A percentile compares a stretch with the other conserved stretches of the same genome.
Conservation (phyloP, 495 filamentous ascomycete genomes). For the Hyaloscypha bicolor region DNA sequence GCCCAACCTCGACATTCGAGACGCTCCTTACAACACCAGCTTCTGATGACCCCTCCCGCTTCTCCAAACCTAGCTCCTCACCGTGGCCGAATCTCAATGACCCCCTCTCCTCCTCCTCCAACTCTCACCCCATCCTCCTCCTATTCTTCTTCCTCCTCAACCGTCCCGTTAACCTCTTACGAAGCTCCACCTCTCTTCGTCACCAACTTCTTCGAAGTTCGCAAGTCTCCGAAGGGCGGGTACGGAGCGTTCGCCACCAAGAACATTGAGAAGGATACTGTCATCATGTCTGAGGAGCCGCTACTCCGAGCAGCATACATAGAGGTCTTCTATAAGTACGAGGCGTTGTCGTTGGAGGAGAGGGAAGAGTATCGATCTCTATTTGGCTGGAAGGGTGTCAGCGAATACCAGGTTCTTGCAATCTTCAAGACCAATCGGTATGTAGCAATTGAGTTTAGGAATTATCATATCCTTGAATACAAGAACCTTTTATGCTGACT, state of each 20-base stretch:
- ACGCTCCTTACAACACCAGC: background rate
- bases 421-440: conserved; percentile 32
- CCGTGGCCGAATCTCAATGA: background rate
- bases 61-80: background rate
- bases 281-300: conserved; percentile 25
- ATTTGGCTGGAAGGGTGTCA: background rate
- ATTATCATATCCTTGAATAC: background rate
- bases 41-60: background rate
- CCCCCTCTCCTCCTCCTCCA: conserved; percentile 1
- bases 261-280: conserved; percentile 21
- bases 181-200: conserved; percentile 14
- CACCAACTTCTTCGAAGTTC: conserved; percentile 29
- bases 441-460: background rate
- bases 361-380: conserved; percentile 16
- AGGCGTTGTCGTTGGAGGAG: conserved; percentile 17
- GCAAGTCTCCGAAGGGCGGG: conserved; percentile 21
- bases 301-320: conserved; percentile 15
- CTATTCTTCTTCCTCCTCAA: background rate
- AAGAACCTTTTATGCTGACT: background rate
- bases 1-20: background rate
- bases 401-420: conserved; percentile 6
- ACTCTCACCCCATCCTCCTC: background rate
- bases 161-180: background rate
- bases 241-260: conserved; percentile 27
- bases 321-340: conserved; percentile 18